Evolutionary conservation across 352 stramenopile species (phyloP), one percentile per base, ranked within the genome.

Genomic region (Poterioochromonas sp.): DNA sequence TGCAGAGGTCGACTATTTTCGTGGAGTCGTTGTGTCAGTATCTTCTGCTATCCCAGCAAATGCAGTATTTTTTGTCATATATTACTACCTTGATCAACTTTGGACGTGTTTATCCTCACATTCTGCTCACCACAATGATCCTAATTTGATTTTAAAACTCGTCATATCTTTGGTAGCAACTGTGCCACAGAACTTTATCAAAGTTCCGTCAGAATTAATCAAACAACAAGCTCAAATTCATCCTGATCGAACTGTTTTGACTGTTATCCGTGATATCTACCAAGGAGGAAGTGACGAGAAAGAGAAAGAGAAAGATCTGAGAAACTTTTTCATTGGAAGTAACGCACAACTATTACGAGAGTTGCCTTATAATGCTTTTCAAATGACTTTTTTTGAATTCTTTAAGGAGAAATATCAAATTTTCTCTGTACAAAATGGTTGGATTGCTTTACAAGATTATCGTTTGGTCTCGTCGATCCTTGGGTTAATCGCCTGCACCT

Each of bases 281-380:
- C n/a, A 12, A 29, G 49, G 70, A 8, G n/a, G n/a, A n/a, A n/a
- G n/a, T n/a, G n/a, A n/a, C n/a, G n/a, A n/a, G n/a, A n/a, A n/a
- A n/a, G 22, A 73, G 62, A 15, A 82, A 51, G 1, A 73, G 83
- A 22, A 80, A 80, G 0, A 60, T 79, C 22, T 29, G 29, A 68
- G 80, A 80, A 0, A n/a, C n/a, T 80, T 84, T 3, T 85, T 81
- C 73, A 77, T 84, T 0, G 81, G 81, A 26, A 53, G 76, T 12
- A 69, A 49, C 43, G 79, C 82, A 41, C 81, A 84, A 40, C 64
- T 84, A 40, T 49, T 83, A 12, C 35, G 81, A 40, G 81, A 84
- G 76, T 82, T 84, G 62, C 81, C 81, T 35, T 84, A 84, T 63
- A 84, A 84, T 73, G 80, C 81, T 35, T 78, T 84, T 62, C 81